Base-by-base conservation (phyloP, 2,329 filamentous ascomycete genomes). In the Cordyceps fumosorosea region DNA sequence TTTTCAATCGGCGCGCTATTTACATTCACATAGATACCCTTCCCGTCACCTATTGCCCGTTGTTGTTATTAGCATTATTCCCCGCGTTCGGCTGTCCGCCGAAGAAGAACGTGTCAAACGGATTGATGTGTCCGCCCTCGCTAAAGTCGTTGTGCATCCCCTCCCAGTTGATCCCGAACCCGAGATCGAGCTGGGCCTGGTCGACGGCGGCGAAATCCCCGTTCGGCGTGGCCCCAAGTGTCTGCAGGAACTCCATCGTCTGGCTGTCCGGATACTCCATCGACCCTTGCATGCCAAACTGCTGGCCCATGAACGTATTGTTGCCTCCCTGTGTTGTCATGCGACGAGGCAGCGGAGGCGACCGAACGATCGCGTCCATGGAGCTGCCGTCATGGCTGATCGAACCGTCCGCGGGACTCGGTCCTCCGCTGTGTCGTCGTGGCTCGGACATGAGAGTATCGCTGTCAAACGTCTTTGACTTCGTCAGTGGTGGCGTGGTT, bases 101-200 rank as follows among this genome's bases (percentile, higher is more conserved):
- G 70, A 89, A 89, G 76, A 89, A 89, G 71, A 90, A 90, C 0
- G 85, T 85, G 69, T 90, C 88, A 73, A 91, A 90, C 0, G 87
- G 81, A 63, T 89, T 84, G 69, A 89, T 80, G 69, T 85, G 81
- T 70, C 83, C 78, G 56, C 79, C 79, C 53, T 86, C 82, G 63
- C 79, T 79, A 63, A 81, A 88, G 67, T 89, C 87, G 66, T 88
- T 85, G 68, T 85, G 80, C 69, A 86, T 77, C 14, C 80, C 78
- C 64, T 85, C 80, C 82, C 84, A 86, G 40, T 86, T 86, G 52
- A 90, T 79, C 62, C 87, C 87, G 65, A 87, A 86, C 0, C 86
- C 86, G 52, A 90, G 78, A 66, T 89, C 86, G 68, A 87, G 78
- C 73, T 83, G 79, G 66, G 77, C 71, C 67, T 83, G 74, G 44